Conservation (phyloP, 179 eudicot species). For the Sideroxylon spinosum region DNA sequence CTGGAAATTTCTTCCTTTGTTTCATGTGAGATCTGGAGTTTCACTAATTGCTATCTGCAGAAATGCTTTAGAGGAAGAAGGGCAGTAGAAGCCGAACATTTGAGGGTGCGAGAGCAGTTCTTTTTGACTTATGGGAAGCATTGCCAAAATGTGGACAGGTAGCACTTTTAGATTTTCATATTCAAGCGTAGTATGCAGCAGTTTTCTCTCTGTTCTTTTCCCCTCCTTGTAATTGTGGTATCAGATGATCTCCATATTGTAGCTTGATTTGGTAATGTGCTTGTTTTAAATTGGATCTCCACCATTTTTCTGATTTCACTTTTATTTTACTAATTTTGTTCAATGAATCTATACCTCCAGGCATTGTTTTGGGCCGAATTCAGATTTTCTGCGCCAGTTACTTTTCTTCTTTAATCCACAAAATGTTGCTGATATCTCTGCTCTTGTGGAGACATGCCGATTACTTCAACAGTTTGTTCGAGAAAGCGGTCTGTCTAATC, state of each 20-base stretch:
- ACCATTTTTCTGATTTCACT: background rate
- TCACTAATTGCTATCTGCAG: constrained; percentile 43
- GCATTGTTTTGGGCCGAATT: constrained; percentile 69
- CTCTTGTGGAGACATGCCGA: constrained; percentile 73
- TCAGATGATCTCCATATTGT: background rate
- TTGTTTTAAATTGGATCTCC: background rate
- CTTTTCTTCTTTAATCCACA: constrained; percentile 73
- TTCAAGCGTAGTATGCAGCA: background rate
- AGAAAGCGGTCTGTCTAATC: constrained; percentile 48
- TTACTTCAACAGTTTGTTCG: constrained; percentile 55
- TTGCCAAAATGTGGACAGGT: constrained; percentile 75
- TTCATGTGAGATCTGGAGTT: constrained; percentile 14
- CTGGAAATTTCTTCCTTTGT: constrained; percentile 8
- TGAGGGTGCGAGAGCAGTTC: constrained; percentile 61
- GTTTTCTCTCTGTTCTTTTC: background rate
- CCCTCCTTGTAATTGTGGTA: constrained; percentile 6
- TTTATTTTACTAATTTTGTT: background rate
- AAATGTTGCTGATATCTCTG: constrained; percentile 54
- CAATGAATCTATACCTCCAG: constrained; percentile 41
- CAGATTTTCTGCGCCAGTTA: constrained; percentile 69
- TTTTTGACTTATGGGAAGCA: constrained; percentile 56
- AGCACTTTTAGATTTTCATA: constrained; percentile 9
- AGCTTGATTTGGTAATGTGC: background rate
- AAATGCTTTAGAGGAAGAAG: constrained; percentile 97
- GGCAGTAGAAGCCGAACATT: constrained; percentile 66